A percentile compares a stretch with the other conserved stretches of the same genome.
Evolutionary conservation across 2,329 filamentous ascomycete genomes (phyloP).

Genomic region (Neocatenulostroma microsporum): DNA sequence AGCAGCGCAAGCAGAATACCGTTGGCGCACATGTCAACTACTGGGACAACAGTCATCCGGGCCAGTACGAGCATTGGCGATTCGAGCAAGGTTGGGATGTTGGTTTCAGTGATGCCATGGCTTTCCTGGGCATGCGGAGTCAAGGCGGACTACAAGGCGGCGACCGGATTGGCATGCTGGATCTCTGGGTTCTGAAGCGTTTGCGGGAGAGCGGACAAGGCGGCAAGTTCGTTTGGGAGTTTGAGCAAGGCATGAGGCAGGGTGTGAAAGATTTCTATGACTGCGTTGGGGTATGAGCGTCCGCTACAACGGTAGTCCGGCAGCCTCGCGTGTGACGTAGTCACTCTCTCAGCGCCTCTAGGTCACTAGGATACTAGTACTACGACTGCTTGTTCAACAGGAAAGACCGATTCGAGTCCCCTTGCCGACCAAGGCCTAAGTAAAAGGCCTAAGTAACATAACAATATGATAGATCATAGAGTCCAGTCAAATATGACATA

Average conservation of each 20-base stretch:
- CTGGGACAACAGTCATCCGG: slow-evolving; percentile 42
- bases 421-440: too few relatives aligned
- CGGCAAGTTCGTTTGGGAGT: slow-evolving; percentile 44
- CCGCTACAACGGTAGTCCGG: too few relatives aligned
- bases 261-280: slow-evolving; percentile 39
- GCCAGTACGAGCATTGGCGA: slow-evolving; percentile 45
- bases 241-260: slow-evolving; percentile 43
- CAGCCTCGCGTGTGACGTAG: too few relatives aligned
- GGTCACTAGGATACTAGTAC: too few relatives aligned
- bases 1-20: slow-evolving; percentile 31
- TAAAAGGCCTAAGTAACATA: too few relatives aligned
- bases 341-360: too few relatives aligned
- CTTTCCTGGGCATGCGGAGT: slow-evolving; percentile 43
- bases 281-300: slow-evolving; percentile 20
- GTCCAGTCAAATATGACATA: too few relatives aligned
- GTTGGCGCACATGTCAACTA: slow-evolving; percentile 41
- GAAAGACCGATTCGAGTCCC: too few relatives aligned
- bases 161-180: slow-evolving; percentile 50
- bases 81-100: slow-evolving; percentile 50
- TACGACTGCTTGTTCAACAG: too few relatives aligned
- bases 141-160: slow-evolving; percentile 32
- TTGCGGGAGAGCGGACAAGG: slow-evolving; percentile 44
- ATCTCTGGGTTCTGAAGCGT: slow-evolving; percentile 52
- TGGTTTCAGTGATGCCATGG: slow-evolving; percentile 48
- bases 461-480: too few relatives aligned